phyloP scores from a whole-genome alignment of 768 basidiomycete species.

The Leccinum longicurvipes region DNA sequence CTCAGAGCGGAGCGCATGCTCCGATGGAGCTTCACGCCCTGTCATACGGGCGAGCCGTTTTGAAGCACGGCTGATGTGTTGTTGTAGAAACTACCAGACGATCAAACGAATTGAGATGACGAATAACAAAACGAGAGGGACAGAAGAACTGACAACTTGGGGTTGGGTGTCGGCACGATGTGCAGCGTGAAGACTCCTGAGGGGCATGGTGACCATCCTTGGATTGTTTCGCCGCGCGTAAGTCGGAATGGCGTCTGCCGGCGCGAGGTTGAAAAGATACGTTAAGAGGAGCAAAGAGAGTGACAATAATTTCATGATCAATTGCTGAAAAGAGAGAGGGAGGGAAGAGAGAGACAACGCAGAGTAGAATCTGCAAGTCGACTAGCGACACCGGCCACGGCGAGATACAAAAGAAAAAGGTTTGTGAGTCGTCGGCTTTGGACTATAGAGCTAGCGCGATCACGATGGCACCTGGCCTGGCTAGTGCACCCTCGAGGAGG shows the following conservation, averaged over 20 bases:
- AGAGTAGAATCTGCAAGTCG: conserved; percentile 5
- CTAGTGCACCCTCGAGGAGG: neutral
- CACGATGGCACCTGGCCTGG: conserved; percentile 22
- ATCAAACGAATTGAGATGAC: neutral
- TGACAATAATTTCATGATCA: conserved; percentile 51
- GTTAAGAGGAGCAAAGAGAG: conserved; percentile 51
- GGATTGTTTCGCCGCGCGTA: conserved; percentile 10
- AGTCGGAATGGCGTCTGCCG: conserved; percentile 27
- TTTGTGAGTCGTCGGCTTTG: conserved; percentile 17
- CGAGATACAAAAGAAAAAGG: neutral
- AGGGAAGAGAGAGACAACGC: neutral
- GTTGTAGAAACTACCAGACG: conserved; percentile 54
- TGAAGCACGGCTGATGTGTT: conserved; percentile 63
- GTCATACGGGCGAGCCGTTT: conserved; percentile 69
- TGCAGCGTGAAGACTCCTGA: conserved; percentile 35
- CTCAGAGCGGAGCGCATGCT: conserved; percentile 42
- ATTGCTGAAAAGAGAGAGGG: neutral
- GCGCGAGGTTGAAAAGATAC: conserved; percentile 45
- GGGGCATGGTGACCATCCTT: conserved; percentile 40
- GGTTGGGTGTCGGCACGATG: conserved; percentile 37
- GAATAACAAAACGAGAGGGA: neutral
- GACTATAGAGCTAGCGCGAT: conserved; percentile 6
- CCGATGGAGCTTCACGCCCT: conserved; percentile 50
- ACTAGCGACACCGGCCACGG: conserved; percentile 10
- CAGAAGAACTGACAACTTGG: conserved; percentile 37